Percentiles rank a stretch among this genome's conserved stretches.
phyloP scores from a whole-genome alignment of 2,329 filamentous ascomycete species.

The Calcarisporium arbuscula region DNA sequence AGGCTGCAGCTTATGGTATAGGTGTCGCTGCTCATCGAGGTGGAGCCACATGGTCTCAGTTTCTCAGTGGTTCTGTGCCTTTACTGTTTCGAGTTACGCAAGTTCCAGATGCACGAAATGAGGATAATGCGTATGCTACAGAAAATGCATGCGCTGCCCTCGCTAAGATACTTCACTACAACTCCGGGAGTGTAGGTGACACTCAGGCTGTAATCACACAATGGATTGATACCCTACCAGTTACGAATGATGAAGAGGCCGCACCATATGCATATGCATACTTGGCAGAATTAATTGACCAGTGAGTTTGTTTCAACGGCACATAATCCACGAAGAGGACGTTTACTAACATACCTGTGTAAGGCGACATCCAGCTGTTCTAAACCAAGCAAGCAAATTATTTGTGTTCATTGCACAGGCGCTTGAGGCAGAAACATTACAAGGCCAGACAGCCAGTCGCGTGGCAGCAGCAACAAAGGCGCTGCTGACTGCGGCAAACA shows the following conservation, averaged over 20 bases:
- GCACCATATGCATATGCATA: conserved; percentile 95
- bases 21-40: conserved; percentile 93
- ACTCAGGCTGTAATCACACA: conserved; percentile 69
- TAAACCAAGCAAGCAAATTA: conserved; percentile 69
- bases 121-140: conserved; percentile 94
- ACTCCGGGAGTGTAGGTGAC: conserved; percentile 68
- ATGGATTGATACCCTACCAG: conserved; percentile 87
- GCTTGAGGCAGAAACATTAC: conserved; percentile 83
- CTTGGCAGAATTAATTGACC: conserved; percentile 82
- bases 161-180: conserved; percentile 94
- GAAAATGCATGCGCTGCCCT: conserved; percentile 96
- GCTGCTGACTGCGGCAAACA: conserved; percentile 64
- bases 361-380: conserved; percentile 80
- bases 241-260: conserved; percentile 93
- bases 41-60: conserved; percentile 79
- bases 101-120: conserved; percentile 72
- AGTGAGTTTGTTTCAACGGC: conserved; percentile 56
- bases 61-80: conserved; percentile 72
- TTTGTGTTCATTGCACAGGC: conserved; percentile 84
- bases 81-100: conserved; percentile 80
- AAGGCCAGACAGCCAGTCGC: conserved; percentile 72
- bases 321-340: not conserved
- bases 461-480: conserved; percentile 74
- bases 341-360: conserved; percentile 18
- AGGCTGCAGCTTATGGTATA: conserved; percentile 93